These are phyloP conservation scores for Heritiera fomes DNA, from an alignment of 345 rosid genomes.

Conservation along the genomic window DNA sequence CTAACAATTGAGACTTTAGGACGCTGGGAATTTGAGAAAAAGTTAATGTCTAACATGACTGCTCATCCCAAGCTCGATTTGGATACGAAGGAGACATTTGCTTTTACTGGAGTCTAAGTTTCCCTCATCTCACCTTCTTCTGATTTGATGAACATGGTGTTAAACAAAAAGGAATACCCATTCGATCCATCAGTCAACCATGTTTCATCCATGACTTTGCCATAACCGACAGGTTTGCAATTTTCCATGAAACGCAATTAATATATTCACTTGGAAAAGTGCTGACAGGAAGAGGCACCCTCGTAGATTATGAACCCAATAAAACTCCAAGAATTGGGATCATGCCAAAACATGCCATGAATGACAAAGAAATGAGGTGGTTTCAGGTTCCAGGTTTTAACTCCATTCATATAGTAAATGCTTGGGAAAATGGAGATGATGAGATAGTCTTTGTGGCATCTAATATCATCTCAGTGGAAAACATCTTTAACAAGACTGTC, in stretches of 20 bases:
- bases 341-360: conserved; percentile 18
- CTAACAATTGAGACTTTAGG: conserved; percentile 26
- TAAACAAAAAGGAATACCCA: conserved; percentile 16
- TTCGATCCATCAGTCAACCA: conserved; percentile 4
- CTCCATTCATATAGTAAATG: conserved; percentile 20
- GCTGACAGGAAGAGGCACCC: conserved; percentile 24
- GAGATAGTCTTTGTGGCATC: conserved; percentile 30
- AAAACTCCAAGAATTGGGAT: conserved; percentile 31
- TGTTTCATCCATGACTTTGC: conserved; percentile 28
- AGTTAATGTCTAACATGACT: conserved; percentile 29
- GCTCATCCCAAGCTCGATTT: conserved; percentile 27
- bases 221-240: conserved; percentile 21
- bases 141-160: conserved; percentile 21
- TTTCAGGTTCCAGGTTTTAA: conserved; percentile 24
- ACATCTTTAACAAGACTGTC: neutral
- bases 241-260: conserved; percentile 26
- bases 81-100: conserved; percentile 23
- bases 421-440: conserved; percentile 30
- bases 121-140: conserved; percentile 25
- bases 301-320: neutral
- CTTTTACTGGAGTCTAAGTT: conserved; percentile 18
- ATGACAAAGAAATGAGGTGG: conserved; percentile 25
- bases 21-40: conserved; percentile 25
- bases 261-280: conserved; percentile 1
- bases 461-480: neutral